These are phyloP conservation scores for Litsea cubeba DNA, from an alignment of 164 flowering plant genomes.

Conservation along the genomic window DNA sequence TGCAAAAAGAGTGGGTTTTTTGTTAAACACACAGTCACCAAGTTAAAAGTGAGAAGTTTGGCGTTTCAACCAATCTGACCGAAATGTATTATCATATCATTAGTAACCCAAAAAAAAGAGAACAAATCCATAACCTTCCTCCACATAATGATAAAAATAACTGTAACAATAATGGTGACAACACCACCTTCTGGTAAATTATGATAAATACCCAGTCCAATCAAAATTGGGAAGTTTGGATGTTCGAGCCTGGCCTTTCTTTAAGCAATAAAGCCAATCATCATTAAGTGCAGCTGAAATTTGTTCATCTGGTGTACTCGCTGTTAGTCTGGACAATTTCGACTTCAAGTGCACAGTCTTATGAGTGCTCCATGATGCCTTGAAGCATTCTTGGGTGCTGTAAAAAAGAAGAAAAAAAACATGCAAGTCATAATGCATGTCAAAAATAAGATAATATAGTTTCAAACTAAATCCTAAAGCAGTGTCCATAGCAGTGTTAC, in stretches of 20 bases:
- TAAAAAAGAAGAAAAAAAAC: not conserved
- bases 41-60: not conserved
- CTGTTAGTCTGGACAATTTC: constrained; percentile 33
- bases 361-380: constrained; percentile 91
- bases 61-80: not conserved
- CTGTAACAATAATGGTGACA: not conserved
- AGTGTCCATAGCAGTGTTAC: not conserved
- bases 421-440: not conserved
- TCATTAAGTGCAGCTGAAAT: constrained; percentile 35
- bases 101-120: too few relatives aligned
- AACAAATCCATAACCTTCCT: too few relatives aligned
- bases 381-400: constrained; percentile 97
- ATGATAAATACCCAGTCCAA: constrained; percentile 83
- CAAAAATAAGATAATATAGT: not conserved
- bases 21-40: not conserved
- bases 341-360: constrained; percentile 78
- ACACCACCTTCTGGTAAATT: not conserved
- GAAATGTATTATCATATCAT: not conserved
- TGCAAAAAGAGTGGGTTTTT: too few relatives aligned
- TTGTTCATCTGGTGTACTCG: constrained; percentile 30
- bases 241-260: constrained; percentile 79
- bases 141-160: not conserved
- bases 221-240: constrained; percentile 74
- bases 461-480: too few relatives aligned
- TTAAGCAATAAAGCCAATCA: constrained; percentile 84